Percentiles rank a stretch among this genome's conserved stretches.
phyloP scores from a whole-genome alignment of 768 basidiomycete genomes.

The Asterophora lycoperdoides region DNA sequence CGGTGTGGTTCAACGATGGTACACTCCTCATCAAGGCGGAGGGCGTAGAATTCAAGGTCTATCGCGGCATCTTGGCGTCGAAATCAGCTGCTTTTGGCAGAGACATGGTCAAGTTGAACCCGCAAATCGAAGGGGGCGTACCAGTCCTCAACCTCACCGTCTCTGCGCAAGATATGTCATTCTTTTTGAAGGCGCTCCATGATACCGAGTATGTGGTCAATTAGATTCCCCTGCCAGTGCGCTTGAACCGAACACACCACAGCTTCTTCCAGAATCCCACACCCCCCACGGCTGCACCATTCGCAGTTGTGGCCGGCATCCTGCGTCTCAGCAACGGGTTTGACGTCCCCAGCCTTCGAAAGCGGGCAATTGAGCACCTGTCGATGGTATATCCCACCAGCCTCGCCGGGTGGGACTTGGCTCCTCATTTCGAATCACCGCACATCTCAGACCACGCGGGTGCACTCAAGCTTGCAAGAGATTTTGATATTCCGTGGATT shows the following conservation, averaged over 20 bases:
- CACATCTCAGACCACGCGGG: not conserved
- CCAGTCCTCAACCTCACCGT: not conserved
- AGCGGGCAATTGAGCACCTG: slow-evolving; percentile 7
- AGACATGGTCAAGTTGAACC: not conserved
- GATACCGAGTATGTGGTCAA: no score
- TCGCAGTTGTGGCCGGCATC: slow-evolving; percentile 2
- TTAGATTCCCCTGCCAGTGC: no score
- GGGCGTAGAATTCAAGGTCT: not conserved
- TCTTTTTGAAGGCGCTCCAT: slow-evolving; percentile 7
- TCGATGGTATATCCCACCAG: slow-evolving; percentile 4
- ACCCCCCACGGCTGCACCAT: not conserved
- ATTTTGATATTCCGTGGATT: slow-evolving; percentile 8
- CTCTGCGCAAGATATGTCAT: slow-evolving; percentile 3
- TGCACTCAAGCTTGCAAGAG: slow-evolving; percentile 2
- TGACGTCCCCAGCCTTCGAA: slow-evolving; percentile 4
- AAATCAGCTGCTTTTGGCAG: not conserved
- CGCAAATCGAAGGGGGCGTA: not conserved
- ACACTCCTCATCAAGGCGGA: not conserved
- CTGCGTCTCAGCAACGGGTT: slow-evolving; percentile 10
- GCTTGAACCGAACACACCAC: no score
- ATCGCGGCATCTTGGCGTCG: not conserved
- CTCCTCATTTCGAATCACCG: not conserved
- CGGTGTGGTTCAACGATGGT: slow-evolving; percentile 1
- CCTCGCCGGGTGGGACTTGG: not conserved
- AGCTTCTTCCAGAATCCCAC: slow-evolving; percentile 8